Conservation (phyloP, 2,329 filamentous ascomycete genomes). For the Clarireedia hainanense region DNA sequence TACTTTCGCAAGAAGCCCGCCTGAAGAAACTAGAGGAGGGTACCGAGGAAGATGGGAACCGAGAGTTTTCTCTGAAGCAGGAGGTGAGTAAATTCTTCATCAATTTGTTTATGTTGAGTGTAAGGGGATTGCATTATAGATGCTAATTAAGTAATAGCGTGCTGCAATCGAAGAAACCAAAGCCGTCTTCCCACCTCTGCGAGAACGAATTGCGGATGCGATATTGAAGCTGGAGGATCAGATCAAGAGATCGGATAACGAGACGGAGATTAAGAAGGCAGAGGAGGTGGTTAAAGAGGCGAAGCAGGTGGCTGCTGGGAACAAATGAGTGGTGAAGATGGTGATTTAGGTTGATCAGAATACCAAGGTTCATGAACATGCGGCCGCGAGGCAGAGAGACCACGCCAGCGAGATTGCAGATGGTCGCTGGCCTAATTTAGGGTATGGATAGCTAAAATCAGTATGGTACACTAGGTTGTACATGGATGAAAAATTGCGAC, state of each 20-base stretch:
- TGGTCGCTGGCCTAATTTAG: too few species aligned
- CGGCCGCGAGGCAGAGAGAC: too few species aligned
- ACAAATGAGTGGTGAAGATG: not conserved
- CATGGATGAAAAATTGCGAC: constrained; percentile 5
- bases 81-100: constrained; percentile 51
- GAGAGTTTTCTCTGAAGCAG: constrained; percentile 72
- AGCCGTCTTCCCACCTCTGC: constrained; percentile 68
- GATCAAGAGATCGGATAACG: constrained; percentile 55
- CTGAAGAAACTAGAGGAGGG: constrained; percentile 50
- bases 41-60: constrained; percentile 60
- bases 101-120: not conserved
- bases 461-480: constrained; percentile 24
- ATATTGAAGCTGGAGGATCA: constrained; percentile 67
- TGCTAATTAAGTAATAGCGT: constrained; percentile 18
- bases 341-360: not conserved
- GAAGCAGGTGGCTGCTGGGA: constrained; percentile 28
- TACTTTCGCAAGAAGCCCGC: constrained; percentile 63
- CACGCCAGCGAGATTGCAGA: too few species aligned
- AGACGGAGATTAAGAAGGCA: constrained; percentile 37
- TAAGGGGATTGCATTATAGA: not conserved
- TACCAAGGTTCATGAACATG: too few species aligned
- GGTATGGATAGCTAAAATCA: not conserved
- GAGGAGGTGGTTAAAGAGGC: constrained; percentile 45
- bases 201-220: constrained; percentile 62
- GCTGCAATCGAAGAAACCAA: constrained; percentile 76